Conservation (phyloP, 2,329 filamentous ascomycete genomes). For the Leptographium radiaticola region DNA sequence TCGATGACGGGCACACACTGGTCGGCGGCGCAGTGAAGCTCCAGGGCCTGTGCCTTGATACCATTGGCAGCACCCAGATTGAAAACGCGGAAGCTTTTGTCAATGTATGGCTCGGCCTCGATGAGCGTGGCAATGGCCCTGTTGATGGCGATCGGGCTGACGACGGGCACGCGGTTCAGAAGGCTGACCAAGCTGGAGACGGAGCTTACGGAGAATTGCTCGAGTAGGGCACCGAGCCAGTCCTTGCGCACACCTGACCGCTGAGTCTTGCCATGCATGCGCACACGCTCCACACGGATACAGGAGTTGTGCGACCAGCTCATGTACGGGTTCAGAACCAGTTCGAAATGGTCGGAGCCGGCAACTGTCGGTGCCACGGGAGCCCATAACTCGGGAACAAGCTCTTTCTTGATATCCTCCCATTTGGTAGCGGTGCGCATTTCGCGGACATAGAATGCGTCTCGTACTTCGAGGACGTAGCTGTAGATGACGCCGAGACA, state of each 20-base stretch:
- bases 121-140: slow-evolving; percentile 11
- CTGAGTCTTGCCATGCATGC: slow-evolving; percentile 2
- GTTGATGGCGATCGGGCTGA: slow-evolving; percentile 13
- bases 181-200: slow-evolving; percentile 8
- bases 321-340: slow-evolving; percentile 15
- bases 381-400: slow-evolving; percentile 11
- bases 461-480: slow-evolving; percentile 13
- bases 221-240: slow-evolving; percentile 11
- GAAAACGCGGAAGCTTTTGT: slow-evolving; percentile 15
- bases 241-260: slow-evolving; percentile 12
- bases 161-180: slow-evolving; percentile 10
- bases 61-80: slow-evolving; percentile 14
- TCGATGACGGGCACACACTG: slow-evolving; percentile 13
- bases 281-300: slow-evolving; percentile 12
- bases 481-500: slow-evolving; percentile 15
- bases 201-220: slow-evolving; percentile 12
- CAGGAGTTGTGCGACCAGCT: slow-evolving; percentile 9
- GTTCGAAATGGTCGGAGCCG: slow-evolving; percentile 14
- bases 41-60: slow-evolving; percentile 13
- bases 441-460: slow-evolving; percentile 12
- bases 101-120: slow-evolving; percentile 14
- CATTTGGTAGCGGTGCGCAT: slow-evolving; percentile 11
- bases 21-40: slow-evolving; percentile 13
- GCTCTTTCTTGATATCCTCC: slow-evolving; percentile 12
- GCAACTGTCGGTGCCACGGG: slow-evolving; percentile 10